A percentile compares a stretch with the other conserved stretches of the same genome.
Conservation (phyloP, 2,329 filamentous ascomycete genomes). For the Xylariaceae sp. region DNA sequence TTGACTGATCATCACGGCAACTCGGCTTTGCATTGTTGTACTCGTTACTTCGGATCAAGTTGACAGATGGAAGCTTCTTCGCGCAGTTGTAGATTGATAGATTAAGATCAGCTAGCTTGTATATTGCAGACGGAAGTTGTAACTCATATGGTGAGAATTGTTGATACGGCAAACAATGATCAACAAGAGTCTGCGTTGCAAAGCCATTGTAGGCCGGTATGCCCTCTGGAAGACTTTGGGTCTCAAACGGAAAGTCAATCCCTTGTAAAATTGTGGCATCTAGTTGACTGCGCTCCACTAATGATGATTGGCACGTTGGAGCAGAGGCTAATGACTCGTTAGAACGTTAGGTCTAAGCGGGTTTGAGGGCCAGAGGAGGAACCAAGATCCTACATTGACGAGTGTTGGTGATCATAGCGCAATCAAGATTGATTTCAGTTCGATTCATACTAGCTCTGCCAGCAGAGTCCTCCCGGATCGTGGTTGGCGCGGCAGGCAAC, state of each 20-base stretch:
- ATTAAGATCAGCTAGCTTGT: slow-evolving; percentile 6
- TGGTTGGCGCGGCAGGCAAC: background rate
- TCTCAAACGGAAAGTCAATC: too few relatives aligned
- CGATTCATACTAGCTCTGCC: background rate
- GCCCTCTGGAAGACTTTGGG: too few relatives aligned
- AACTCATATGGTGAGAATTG: background rate
- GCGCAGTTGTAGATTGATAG: slow-evolving; percentile 13
- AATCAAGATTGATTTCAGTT: too few relatives aligned
- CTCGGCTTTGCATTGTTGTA: background rate
- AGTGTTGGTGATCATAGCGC: too few relatives aligned
- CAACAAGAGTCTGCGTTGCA: background rate
- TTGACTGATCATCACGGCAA: background rate
- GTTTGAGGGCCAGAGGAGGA: too few relatives aligned
- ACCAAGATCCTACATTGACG: too few relatives aligned
- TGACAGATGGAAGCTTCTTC: slow-evolving; percentile 12
- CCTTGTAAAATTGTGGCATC: too few relatives aligned
- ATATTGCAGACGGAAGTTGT: background rate
- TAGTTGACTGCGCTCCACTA: too few relatives aligned
- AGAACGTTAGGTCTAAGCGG: too few relatives aligned
- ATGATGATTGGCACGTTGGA: too few relatives aligned
- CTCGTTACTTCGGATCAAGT: background rate
- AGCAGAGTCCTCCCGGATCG: background rate
- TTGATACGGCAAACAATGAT: background rate
- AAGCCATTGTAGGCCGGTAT: too few relatives aligned
- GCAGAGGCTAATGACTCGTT: too few relatives aligned